These are phyloP conservation scores for Rhodotorula graminis DNA, from an alignment of 768 basidiomycete species.

Conservation along the genomic window DNA sequence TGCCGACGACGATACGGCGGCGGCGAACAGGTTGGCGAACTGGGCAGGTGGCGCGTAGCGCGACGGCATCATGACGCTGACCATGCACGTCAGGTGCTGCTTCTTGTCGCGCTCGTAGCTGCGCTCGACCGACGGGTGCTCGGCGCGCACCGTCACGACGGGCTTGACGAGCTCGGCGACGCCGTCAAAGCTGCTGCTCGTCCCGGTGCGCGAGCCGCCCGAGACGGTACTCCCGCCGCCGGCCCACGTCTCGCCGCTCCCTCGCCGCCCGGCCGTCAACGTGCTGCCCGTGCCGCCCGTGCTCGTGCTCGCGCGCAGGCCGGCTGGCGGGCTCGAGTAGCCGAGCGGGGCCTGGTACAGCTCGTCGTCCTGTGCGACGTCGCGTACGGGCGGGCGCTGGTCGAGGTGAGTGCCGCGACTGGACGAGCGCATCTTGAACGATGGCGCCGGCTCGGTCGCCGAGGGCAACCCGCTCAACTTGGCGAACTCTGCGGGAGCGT, in stretches of 20 bases:
- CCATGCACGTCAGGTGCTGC: conserved; percentile 87
- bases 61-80: conserved; percentile 84
- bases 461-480: conserved; percentile 80
- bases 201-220: conserved; percentile 46
- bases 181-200: conserved; percentile 6
- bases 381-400: conserved; percentile 44
- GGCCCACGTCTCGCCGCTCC: conserved; percentile 22
- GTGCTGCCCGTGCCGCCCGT: conserved; percentile 8
- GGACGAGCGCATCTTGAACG: conserved; percentile 40
- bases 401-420: conserved; percentile 41
- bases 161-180: conserved; percentile 72
- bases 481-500: conserved; percentile 66
- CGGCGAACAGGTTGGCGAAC: background rate
- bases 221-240: conserved; percentile 39
- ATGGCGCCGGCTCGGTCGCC: conserved; percentile 45
- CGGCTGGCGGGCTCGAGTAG: background rate
- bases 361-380: conserved; percentile 83
- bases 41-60: conserved; percentile 51
- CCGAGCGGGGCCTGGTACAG: conserved; percentile 55
- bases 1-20: background rate
- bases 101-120: conserved; percentile 56
- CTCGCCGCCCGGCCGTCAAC: conserved; percentile 7
- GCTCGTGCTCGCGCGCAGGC: background rate
- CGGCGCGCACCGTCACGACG: conserved; percentile 85
- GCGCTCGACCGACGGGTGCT: conserved; percentile 76